phyloP scores from a whole-genome alignment of 495 filamentous ascomycete genomes.

The Tirmania nivea region DNA sequence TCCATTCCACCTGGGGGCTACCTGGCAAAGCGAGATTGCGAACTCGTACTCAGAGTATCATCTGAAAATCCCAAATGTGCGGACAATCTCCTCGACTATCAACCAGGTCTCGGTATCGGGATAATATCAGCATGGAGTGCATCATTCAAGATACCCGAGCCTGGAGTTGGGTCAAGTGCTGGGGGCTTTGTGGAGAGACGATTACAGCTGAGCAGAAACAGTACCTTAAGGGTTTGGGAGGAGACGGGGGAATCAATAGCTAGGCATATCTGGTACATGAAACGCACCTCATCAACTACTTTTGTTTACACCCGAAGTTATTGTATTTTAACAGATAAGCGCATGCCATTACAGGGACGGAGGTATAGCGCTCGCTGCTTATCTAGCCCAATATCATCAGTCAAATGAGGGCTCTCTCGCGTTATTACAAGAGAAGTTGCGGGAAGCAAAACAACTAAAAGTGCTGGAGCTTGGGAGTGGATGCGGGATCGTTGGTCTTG shows the following conservation, averaged over 20 bases:
- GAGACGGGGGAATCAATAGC: conserved; percentile 92
- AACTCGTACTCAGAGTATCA: no score
- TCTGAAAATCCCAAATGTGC: no score
- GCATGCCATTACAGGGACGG: conserved; percentile 35
- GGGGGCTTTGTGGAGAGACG: conserved; percentile 33
- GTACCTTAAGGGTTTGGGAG: conserved; percentile 41
- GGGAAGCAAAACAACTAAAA: conserved; percentile 23
- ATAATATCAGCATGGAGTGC: conserved; percentile 37
- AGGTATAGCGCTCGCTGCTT: conserved; percentile 34
- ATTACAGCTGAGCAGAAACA: conserved; percentile 19
- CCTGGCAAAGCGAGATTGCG: no score
- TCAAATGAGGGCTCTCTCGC: neutral
- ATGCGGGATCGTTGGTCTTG: conserved; percentile 67
- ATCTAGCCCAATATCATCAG: conserved; percentile 17
- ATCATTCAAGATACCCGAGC: conserved; percentile 23
- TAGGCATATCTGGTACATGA: conserved; percentile 65
- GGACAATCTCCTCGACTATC: neutral
- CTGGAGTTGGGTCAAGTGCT: conserved; percentile 13
- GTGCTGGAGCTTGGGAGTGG: conserved; percentile 66
- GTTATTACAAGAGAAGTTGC: conserved; percentile 9
- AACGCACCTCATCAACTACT: neutral
- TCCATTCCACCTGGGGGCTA: no score
- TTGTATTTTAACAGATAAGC: no score
- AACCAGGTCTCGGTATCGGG: neutral
- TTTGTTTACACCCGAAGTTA: no score